Evolutionary conservation across 1,284 basidiomycete species (phyloP), one percentile per base, ranked within the genome.

Genomic region (Malassezia yamatoensis): DNA sequence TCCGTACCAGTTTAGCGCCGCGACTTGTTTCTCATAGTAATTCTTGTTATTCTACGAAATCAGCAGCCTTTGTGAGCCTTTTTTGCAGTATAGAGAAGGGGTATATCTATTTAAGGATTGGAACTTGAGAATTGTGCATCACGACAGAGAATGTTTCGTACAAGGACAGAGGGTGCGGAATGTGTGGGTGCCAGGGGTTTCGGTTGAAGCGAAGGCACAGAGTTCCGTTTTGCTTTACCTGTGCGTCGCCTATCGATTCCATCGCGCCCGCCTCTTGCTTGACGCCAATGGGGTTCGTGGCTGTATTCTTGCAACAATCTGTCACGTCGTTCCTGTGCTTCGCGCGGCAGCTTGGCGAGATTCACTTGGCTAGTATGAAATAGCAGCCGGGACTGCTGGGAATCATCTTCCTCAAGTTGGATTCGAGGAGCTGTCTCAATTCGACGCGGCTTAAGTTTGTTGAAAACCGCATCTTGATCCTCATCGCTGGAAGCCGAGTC

Each of bases 211-310:
- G 11, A 13, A 5, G 48, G 53, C n/a, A 24, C 45, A 12, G 53
- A 44, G 10, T 16, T 16, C 5, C 37, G 49, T 15, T 46, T 44
- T 3, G 20, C 8, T 24, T 51, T 34, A 12, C 37, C 43, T 12
- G 37, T 51, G 11, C 54, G 49, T 7, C 55, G 50, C 10, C 54
- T 49, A 18, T 57, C 54, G 35, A 53, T 42, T 13, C 49, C 49
- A 36, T 39, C 21, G 40, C 50, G 49, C 5, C 55, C 55, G 15
- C 55, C 55, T n/a, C 55, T 49, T 21, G 18, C 50, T 15, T 58
- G 21, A 15, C 47, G 50, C 55, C 55, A 58, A n/a, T 35, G 10
- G 2, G 55, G 55, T 35, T 58, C 55, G 50, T 58, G 44, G 38
- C 55, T 53, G 51, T 51, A 58, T 36, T 58, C 55, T 13, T 47